Evolutionary conservation across 169 alveolate species (phyloP).

Genomic region (Plasmodium berghei): DNA sequence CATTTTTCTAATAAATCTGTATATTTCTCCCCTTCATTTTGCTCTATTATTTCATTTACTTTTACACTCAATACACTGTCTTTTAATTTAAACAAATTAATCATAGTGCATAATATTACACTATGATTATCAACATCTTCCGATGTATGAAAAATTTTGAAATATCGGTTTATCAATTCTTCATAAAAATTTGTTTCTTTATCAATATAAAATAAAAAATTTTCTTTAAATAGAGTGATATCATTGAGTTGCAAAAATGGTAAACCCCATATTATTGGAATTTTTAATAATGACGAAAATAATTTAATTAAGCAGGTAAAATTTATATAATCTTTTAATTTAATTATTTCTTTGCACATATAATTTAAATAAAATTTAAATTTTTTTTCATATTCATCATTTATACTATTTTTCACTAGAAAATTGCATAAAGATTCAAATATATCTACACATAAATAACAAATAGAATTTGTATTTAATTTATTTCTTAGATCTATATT

Average conservation of each 20-base stretch:
- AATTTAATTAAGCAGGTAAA: conserved; percentile 38
- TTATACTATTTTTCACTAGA: conserved; percentile 27
- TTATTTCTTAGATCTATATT: conserved; percentile 9
- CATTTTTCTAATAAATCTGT: conserved; percentile 17
- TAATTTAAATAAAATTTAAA: conserved; percentile 36
- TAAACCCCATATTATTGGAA: conserved; percentile 61
- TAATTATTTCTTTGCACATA: conserved; percentile 53
- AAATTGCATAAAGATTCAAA: conserved; percentile 52
- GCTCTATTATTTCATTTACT: no score
- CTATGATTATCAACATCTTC: conserved; percentile 43
- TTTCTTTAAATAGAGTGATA: conserved; percentile 2
- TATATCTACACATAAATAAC: conserved; percentile 44
- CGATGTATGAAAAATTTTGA: conserved; percentile 20
- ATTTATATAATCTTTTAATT: conserved; percentile 42
- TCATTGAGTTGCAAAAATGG: conserved; percentile 7
- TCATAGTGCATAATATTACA: conserved; percentile 14
- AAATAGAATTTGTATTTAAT: conserved; percentile 22
- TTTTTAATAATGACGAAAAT: conserved; percentile 40
- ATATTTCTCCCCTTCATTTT: not conserved
- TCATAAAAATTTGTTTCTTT: conserved; percentile 39
- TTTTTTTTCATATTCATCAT: conserved; percentile 26
- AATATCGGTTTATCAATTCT: conserved; percentile 44
- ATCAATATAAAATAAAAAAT: conserved; percentile 55
- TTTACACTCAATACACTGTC: not conserved
- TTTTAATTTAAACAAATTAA: conserved; percentile 17